Base-by-base conservation (phyloP, 2,329 filamentous ascomycete genomes). In the Xenosphaeropsis pyriputrescens region DNA sequence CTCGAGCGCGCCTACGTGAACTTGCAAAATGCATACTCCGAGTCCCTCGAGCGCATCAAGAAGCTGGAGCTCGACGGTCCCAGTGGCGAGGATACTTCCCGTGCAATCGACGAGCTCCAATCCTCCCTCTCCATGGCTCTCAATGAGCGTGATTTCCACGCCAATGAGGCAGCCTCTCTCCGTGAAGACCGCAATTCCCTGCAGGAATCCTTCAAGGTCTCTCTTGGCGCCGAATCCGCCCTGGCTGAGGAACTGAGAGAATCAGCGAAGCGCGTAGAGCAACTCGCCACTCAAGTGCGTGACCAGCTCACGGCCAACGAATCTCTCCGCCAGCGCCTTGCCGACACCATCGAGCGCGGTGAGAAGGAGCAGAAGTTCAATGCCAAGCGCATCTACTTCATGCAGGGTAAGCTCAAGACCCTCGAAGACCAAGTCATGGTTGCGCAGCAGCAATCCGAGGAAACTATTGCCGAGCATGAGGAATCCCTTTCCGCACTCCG, bases 401-500 rank as follows among this genome's bases (percentile, higher is more conserved):
- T 96, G 55, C 88, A 96, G 56, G 71, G 72, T 43, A 80, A 78
- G 41, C 77, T 98, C 40, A 85, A 82, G 50, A 61, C 65, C 13
- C 74, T 95, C 36, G 91, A 96, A 55, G 88, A 96, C 43, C 75
- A 80, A 49, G 72, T 98, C 16, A 68, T 93, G 38, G 62, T 74
- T 15, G 85, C 89, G 2, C 89, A 96, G 57, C 79, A 85, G 40
- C 73, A 81, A 15, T 89, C 85, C 1, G 91, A 98, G 55, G 86
- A 89, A 35, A 78, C 79, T 30, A 75, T 96, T 40, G 64, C 73
- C 32, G 78, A 76, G 35, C 86, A 95, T 52, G 91, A 96, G 56
- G 85, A 91, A 29, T 86, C 95, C 58, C 71, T 94, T 29, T 64
- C 72, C 14, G 65, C 70, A 16, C 63, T 96, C 39, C 79, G 80